These are phyloP conservation scores for Pseudopyricularia cyperi DNA, from an alignment of 2,329 filamentous ascomycete genomes.

Conservation along the genomic window DNA sequence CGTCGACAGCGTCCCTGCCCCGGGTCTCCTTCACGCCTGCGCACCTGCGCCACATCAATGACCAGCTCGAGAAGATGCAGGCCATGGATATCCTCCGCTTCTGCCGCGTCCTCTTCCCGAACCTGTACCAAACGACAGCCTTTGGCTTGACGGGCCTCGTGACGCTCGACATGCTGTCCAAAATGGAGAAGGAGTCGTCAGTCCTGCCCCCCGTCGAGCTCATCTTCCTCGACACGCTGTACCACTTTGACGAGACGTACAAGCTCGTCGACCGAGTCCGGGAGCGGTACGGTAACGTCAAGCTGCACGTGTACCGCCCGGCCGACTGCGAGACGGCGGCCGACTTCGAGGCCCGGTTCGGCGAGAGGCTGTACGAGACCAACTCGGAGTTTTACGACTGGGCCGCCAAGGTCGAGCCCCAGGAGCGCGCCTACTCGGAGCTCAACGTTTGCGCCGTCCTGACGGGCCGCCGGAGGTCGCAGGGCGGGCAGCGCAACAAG, in stretches of 20 bases:
- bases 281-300: slow-evolving; percentile 63
- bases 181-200: slow-evolving; percentile 47
- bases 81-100: slow-evolving; percentile 87
- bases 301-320: slow-evolving; percentile 83
- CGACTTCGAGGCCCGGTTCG: slow-evolving; percentile 74
- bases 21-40: slow-evolving; percentile 75
- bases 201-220: slow-evolving; percentile 42
- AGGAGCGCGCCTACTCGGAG: slow-evolving; percentile 78
- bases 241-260: slow-evolving; percentile 71
- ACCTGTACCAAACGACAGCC: slow-evolving; percentile 75
- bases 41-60: slow-evolving; percentile 84
- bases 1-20: slow-evolving; percentile 53
- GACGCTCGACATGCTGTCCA: slow-evolving; percentile 75
- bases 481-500: slow-evolving; percentile 83
- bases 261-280: slow-evolving; percentile 62
- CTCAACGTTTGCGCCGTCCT: slow-evolving; percentile 81
- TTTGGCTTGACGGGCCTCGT: slow-evolving; percentile 72
- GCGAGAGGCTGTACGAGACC: slow-evolving; percentile 65
- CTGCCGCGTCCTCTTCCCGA: slow-evolving; percentile 81
- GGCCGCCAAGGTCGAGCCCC: slow-evolving; percentile 93
- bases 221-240: slow-evolving; percentile 74
- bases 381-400: slow-evolving; percentile 91
- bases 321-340: slow-evolving; percentile 56
- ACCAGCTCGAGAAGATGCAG: slow-evolving; percentile 74
- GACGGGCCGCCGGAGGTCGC: slow-evolving; percentile 80